Base-by-base conservation (phyloP, 257 asterid species). In the Cordia subcordata region DNA sequence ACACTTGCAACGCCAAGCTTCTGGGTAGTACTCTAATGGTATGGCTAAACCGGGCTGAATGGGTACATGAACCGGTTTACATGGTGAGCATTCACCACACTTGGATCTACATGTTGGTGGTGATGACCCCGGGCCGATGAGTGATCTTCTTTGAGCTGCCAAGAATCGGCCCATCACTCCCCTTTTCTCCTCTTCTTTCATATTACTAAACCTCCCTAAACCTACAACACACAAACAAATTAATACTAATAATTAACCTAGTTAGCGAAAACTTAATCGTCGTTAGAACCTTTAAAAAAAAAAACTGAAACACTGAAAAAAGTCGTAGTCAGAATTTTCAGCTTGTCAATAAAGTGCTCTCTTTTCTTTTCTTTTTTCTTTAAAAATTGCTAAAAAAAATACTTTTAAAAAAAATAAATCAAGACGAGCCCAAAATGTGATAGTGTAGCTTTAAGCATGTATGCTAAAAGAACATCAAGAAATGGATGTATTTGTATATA, bases 1-100 rank as follows among this genome's bases (percentile, higher is more conserved):
- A 73, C 97, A 89, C 69, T 80, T 77, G 85, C 97, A 89, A 38
- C 95, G 78, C 95, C 96, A 89, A 12, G 95, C 96, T 57, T 88
- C 96, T 0, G 96, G 96, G 44, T 88, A 88, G 58, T 86, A 89
- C 86, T 89, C 97, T 49, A 86, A 62, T 39, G 94, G 86, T 55
- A 54, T 54, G 14, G 75, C 76, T 59, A 82, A 61, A 13, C 92
- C 95, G 3, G 97, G 95, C 47, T 80, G 94, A 68, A 89, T 80
- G 58, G 95, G 85, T 16, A 86, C 85, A 76, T 81, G 95, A 68
- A 86, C 97, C 65, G 94, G 77, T 60, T 66, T 82, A 63, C 97
- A 89, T 35, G 97, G 97, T 4, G 71, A 38, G 37, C 97, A 89
- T 16, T 74, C 27, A 54, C 87, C 95, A 40, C 97, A 89, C 70